phyloP scores from a whole-genome alignment of 2,329 filamentous ascomycete genomes.

The Scedosporium aurantiacum region DNA sequence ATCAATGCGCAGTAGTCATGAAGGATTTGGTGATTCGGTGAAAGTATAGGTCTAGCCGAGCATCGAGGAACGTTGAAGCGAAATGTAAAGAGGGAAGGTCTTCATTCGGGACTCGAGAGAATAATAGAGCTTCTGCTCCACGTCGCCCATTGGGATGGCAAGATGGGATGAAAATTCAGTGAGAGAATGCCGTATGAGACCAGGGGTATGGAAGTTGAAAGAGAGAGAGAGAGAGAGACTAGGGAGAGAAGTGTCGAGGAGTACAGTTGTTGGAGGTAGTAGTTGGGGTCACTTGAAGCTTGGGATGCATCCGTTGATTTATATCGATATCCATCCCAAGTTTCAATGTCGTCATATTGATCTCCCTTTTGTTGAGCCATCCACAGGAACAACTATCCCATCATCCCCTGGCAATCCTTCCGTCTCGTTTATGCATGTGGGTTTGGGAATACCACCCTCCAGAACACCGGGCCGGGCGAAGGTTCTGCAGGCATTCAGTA shows the following conservation, averaged over 20 bases:
- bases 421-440: not conserved
- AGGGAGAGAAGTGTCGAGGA: not conserved
- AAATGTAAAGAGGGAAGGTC: not conserved
- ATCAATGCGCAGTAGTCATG: not conserved
- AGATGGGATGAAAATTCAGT: not conserved
- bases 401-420: not conserved
- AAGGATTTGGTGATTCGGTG: no score
- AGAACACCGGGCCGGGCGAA: not conserved
- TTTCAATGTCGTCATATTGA: not conserved
- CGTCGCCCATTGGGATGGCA: not conserved
- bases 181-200: not conserved
- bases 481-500: not conserved
- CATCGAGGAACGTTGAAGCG: not conserved
- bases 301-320: not conserved
- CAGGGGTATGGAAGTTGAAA: not conserved
- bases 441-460: not conserved
- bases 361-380: not conserved
- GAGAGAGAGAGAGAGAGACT: not conserved
- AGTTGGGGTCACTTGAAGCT: not conserved
- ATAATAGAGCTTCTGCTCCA: not conserved
- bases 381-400: no score
- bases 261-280: not conserved
- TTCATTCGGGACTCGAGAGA: not conserved
- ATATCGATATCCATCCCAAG: not conserved
- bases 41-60: no score